Base-by-base conservation (phyloP, 1,139 yeast species). In the Casaregolazyma suthepensis region DNA sequence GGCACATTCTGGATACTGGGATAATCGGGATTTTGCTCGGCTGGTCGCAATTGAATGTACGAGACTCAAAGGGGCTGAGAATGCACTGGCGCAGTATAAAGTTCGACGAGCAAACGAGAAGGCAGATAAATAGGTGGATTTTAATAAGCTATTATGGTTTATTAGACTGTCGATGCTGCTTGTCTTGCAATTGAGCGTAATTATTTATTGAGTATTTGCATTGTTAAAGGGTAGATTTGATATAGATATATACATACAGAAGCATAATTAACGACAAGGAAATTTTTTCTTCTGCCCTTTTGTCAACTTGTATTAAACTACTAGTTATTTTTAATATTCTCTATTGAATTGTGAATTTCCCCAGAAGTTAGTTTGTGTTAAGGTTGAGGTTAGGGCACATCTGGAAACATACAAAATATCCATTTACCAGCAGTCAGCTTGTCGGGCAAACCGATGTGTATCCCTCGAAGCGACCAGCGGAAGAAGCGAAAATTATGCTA, bases 1-100 rank as follows among this genome's bases (percentile, higher is more conserved):
- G 1, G 77, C 77, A 3, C 77, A 73, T 55, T 67, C 71, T 19
- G 69, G 71, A 17, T 73, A 73, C 63, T 73, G 77, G 77, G 70
- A 70, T 22, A 69, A 67, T 48, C 61, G 59, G 35, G 77, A 73
- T 43, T 67, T 74, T 59, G 77, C 77, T 2, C 63, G 74, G 38
- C 56, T 74, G 56, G 66, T 74, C 0, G 75, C 73, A 2, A 56
- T 71, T 10, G 77, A 73, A 54, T 69, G 74, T 54, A 67, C 70
- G 6, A 59, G 76, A 5, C 50, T 51, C 22, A 46, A 53, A 3
- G 65, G 64, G 13, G 29, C 48, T 2, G 54, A 62, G 45, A 44
- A 60, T 31, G 54, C 59, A 5, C 42, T 63, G 12, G 55, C 51
- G 22, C 65, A 62, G 54, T 63, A 53, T 49, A 46, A 52, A 23